Evolutionary conservation across 345 rosid species (phyloP), one percentile per base, ranked within the genome.

Genomic region (Trapa bicornis): DNA sequence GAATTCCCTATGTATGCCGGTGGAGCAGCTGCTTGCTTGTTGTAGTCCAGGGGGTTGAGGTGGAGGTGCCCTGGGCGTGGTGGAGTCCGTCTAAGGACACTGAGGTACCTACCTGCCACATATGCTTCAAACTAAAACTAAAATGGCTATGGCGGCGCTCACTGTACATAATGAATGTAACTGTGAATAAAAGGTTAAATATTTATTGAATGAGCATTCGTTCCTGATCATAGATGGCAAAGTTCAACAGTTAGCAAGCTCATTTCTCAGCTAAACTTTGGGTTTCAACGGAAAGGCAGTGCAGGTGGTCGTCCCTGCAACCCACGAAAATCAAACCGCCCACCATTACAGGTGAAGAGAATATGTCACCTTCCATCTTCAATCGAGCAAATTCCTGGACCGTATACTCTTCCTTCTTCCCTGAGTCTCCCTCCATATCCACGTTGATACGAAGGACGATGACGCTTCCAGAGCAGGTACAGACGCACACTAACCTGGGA

Each of bases 291-390:
- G 79, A 79, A 71, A 88, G 64, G 75, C 98, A 93, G 68, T 79
- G 86, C 70, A 87, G 78, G 75, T 84, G 78, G 77, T 91, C 94
- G 66, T 93, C 95, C 72, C 97, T 80, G 71, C 96, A 88, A 48
- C 99, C 99, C 41, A 91, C 86, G 76, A 90, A 94, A 67, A 94
- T 82, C 74, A 80, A 58, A 57, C 99, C 96, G n/a, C 91, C 92
- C 6, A 91, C 73, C 97, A 91, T 87, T 79, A 91, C 89, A 7
- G 97, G 96, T 22, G 96, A 94, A 54, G 99, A 94, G 76, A 91
- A 94, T 61, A 91, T 78, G 50, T 91, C 89, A 61, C 85, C 96
- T 16, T 74, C 78, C 16, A 91, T 82, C 70, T 84, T 79, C 71
- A 80, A 29, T 62, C 77, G 80, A 2, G 85, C 80, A 39, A 84